A percentile compares a stretch with the other conserved stretches of the same genome.
phyloP scores from a whole-genome alignment of 257 asterid species.

The Jaltomata sinuosa region DNA sequence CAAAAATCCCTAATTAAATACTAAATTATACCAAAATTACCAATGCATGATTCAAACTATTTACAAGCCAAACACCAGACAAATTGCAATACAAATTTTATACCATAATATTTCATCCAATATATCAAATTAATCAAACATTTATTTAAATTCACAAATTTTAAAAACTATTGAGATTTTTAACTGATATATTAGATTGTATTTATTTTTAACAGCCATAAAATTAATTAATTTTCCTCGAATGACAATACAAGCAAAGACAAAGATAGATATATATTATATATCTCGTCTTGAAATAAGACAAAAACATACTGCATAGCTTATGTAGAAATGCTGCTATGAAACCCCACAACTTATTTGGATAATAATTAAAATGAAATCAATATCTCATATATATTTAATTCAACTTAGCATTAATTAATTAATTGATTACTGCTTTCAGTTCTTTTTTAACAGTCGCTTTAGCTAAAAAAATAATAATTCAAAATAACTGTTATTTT shows the following conservation, averaged over 20 bases:
- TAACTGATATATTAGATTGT: neutral
- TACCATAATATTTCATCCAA: neutral
- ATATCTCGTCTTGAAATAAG: constrained; percentile 1
- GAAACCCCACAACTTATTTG: neutral
- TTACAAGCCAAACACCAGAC: no score
- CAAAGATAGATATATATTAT: neutral
- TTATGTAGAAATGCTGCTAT: neutral
- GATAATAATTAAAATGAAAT: neutral
- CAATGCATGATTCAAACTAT: neutral
- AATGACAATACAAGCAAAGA: neutral
- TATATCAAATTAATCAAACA: neutral
- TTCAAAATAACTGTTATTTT: no score
- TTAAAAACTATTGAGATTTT: neutral
- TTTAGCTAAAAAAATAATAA: neutral
- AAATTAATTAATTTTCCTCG: neutral
- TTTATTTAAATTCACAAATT: neutral
- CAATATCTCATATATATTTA: neutral
- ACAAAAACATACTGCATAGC: neutral
- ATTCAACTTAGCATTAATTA: neutral
- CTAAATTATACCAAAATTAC: neutral
- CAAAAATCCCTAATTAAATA: neutral
- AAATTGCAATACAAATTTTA: neutral
- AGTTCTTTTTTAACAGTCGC: neutral
- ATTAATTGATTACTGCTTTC: neutral
- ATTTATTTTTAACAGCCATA: neutral